These are phyloP conservation scores for Pseudogymnoascus sp. DNA, from an alignment of 2,329 filamentous ascomycete genomes.

Conservation along the genomic window DNA sequence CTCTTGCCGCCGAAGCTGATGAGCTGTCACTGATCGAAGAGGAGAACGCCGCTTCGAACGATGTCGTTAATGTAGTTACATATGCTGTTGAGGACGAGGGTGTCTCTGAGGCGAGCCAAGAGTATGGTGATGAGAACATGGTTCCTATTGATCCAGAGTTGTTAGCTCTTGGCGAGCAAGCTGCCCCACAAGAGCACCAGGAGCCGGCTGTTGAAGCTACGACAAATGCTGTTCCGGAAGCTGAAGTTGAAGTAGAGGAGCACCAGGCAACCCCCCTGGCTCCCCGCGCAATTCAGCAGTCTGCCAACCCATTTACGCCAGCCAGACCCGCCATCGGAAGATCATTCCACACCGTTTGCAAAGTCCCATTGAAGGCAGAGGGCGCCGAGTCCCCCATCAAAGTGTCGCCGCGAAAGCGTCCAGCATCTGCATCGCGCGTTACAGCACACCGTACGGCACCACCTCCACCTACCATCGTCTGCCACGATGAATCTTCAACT, in stretches of 20 bases:
- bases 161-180: slow-evolving; percentile 19
- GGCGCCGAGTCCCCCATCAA: slow-evolving; percentile 39
- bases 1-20: slow-evolving; percentile 49
- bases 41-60: slow-evolving; percentile 14
- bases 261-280: slow-evolving; percentile 17
- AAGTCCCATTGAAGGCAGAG: slow-evolving; percentile 65
- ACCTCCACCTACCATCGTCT: slow-evolving; percentile 12
- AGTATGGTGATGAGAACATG: slow-evolving; percentile 60
- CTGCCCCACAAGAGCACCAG: slow-evolving; percentile 6
- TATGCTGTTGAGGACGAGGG: slow-evolving; percentile 19
- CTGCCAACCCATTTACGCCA: slow-evolving; percentile 48
- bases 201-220: slow-evolving; percentile 11
- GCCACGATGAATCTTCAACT: slow-evolving; percentile 30
- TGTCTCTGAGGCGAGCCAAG: slow-evolving; percentile 53
- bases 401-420: slow-evolving; percentile 31
- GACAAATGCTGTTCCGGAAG: slow-evolving; percentile 19
- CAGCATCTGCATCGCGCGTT: slow-evolving; percentile 35
- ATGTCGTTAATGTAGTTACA: background rate
- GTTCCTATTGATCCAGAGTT: slow-evolving; percentile 43
- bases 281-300: slow-evolving; percentile 20
- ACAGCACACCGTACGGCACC: slow-evolving; percentile 35
- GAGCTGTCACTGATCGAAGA: slow-evolving; percentile 44
- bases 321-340: slow-evolving; percentile 42
- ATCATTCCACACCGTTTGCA: slow-evolving; percentile 65
- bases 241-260: background rate